Base-by-base conservation (phyloP, 371 early-diverging fungal species). In the Syncephalastrum contaminatum region DNA sequence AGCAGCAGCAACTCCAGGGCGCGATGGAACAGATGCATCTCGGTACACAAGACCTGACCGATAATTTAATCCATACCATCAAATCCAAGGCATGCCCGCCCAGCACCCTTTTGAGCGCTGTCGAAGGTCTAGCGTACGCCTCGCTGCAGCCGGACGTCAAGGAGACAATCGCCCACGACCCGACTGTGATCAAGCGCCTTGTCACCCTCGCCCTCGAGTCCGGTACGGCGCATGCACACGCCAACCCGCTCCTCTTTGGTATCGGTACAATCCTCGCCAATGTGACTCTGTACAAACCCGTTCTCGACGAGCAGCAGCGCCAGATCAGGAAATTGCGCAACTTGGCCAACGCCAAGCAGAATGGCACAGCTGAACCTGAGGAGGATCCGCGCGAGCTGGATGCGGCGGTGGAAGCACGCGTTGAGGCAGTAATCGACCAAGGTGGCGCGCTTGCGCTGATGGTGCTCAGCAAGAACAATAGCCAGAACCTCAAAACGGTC, bases 71-170 rank as follows among this genome's bases (percentile, higher is more conserved):
- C 15, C 27, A 64, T 4, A 63, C 78, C 4, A 66, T 87, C 43
- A 69, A 67, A n/a, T 55, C 54, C 7, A 59, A 69, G 30, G 61
- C 67, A 46, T 67, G 72, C 4, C 78, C 80, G 49, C 46, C 46
- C 1, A 53, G 59, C 7, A 21, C 66, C 2, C 21, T 73, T 3
- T 21, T 73, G 25, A 72, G 68, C 40, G 74, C 77, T 4, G 76
- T 92, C 2, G 94, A 94, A 66, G 89, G 88, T 6, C 69, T 94
- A 4, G 86, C 92, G 1, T 92, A 91, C 54, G 72, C 89, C 18
- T 79, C 85, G 25, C 62, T 87, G 22, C 71, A 83, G 42, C 73
- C 85, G 1, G 62, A 64, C 4, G 72, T 86, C 42, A 91, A 91
- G 65, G 88, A 84, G 19, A 48, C 67, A 5, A 70, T 94, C 19